Evolutionary conservation across 805 yeast genomes (phyloP).

Genomic region (Priceomyces melissophilus): DNA sequence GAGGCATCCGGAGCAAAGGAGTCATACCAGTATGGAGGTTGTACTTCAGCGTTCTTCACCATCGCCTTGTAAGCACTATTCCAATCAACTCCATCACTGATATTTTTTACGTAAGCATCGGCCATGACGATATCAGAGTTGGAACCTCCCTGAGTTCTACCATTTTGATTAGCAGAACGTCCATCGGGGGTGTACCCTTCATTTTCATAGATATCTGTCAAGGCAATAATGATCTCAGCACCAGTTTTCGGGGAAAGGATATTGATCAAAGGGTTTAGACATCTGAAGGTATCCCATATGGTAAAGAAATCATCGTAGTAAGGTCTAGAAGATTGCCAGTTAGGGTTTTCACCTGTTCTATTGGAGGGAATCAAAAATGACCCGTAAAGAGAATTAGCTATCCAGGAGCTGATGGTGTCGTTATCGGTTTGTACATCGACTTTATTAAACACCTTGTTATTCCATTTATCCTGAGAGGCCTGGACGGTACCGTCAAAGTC

Average conservation of each 20-base stretch:
- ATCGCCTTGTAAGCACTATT: conserved; percentile 26
- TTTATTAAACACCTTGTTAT: conserved; percentile 21
- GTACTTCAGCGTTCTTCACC: conserved; percentile 33
- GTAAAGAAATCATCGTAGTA: conserved; percentile 37
- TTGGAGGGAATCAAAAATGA: conserved; percentile 28
- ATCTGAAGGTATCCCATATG: conserved; percentile 37
- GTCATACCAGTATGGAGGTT: conserved; percentile 26
- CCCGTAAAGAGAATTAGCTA: conserved; percentile 27
- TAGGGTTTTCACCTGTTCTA: conserved; percentile 29
- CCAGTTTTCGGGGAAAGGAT: conserved; percentile 24
- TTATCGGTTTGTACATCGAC: conserved; percentile 13
- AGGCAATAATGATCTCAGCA: conserved; percentile 24
- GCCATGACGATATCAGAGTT: conserved; percentile 35
- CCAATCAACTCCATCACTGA: conserved; percentile 24
- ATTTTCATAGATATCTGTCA: conserved; percentile 25
- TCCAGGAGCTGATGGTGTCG: conserved; percentile 8
- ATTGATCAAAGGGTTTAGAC: conserved; percentile 28
- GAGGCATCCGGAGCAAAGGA: conserved; percentile 25
- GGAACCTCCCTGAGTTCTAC: conserved; percentile 36
- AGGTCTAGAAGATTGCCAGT: conserved; percentile 20
- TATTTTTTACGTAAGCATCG: conserved; percentile 30
- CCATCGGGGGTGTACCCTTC: conserved; percentile 38
- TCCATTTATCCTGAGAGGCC: conserved; percentile 17
- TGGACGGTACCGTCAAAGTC: conserved; percentile 13
- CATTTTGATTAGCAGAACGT: conserved; percentile 33